phyloP scores from a whole-genome alignment of 352 stramenopile genomes.

The Hyaloperonospora brassicae region DNA sequence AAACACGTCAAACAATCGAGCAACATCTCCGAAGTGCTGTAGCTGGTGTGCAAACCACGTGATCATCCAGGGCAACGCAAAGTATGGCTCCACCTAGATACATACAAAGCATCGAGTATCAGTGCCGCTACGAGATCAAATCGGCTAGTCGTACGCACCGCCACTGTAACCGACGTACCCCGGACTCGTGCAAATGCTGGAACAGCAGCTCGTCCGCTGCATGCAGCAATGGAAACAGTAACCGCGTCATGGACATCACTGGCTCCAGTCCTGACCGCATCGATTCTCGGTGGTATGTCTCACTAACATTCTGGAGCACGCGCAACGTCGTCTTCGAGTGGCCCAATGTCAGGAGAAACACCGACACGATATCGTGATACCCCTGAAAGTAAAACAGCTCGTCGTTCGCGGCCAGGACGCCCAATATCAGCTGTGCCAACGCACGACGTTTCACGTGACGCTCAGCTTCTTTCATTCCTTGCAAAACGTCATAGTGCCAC shows the following conservation, averaged over 20 bases:
- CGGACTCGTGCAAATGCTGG: slow-evolving; percentile 50
- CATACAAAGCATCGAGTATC: slow-evolving; percentile 25
- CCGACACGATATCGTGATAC: slow-evolving; percentile 90
- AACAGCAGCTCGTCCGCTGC: slow-evolving; percentile 56
- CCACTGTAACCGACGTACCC: slow-evolving; percentile 26
- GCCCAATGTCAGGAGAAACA: slow-evolving; percentile 75
- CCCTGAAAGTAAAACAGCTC: slow-evolving; percentile 85
- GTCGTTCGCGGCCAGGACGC: slow-evolving; percentile 35
- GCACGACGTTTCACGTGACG: slow-evolving; percentile 47
- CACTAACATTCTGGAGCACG: slow-evolving; percentile 66
- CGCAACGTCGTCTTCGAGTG: slow-evolving; percentile 52
- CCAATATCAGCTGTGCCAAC: slow-evolving; percentile 55
- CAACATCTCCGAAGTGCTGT: slow-evolving; percentile 75
- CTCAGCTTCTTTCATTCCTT: slow-evolving; percentile 52
- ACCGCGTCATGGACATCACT: slow-evolving; percentile 52
- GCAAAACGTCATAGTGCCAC: slow-evolving; percentile 72
- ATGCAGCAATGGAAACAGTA: slow-evolving; percentile 66
- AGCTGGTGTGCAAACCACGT: slow-evolving; percentile 94
- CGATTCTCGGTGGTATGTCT: slow-evolving; percentile 85
- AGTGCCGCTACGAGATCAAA: slow-evolving; percentile 13
- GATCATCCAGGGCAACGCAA: slow-evolving; percentile 90
- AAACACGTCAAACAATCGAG: slow-evolving; percentile 90
- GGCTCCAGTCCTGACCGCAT: slow-evolving; percentile 81
- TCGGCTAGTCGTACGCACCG: not conserved
- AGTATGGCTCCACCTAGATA: slow-evolving; percentile 87